phyloP scores from a whole-genome alignment of 179 eudicot species.

The Amaranthus tricolor region DNA sequence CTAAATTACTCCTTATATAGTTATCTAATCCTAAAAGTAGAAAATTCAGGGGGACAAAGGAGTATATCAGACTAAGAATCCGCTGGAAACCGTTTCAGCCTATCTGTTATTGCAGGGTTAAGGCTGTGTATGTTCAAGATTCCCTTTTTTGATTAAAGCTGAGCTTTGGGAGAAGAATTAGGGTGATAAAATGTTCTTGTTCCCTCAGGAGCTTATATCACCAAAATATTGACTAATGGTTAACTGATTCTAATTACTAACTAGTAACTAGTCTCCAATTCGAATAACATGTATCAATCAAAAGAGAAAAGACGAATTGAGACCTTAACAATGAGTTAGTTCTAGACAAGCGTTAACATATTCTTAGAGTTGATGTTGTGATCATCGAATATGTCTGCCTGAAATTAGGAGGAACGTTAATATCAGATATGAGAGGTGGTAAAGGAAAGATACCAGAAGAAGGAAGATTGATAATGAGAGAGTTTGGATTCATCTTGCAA shows the following conservation, averaged over 20 bases:
- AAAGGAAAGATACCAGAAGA: conserved; percentile 21
- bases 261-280: not conserved
- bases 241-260: not conserved
- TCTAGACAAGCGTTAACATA: not conserved
- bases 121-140: no score
- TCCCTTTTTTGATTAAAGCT: no score
- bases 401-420: conserved; percentile 20
- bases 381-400: conserved; percentile 4
- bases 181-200: not conserved
- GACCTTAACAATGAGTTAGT: not conserved
- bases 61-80: no score
- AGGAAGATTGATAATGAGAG: conserved; percentile 15
- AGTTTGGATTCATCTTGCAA: conserved; percentile 31
- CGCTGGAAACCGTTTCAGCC: no score
- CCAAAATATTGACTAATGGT: not conserved
- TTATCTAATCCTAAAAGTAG: no score
- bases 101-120: no score
- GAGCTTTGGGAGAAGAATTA: no score
- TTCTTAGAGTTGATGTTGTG: not conserved
- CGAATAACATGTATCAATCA: not conserved
- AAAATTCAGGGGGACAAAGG: no score
- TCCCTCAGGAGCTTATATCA: no score
- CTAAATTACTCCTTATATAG: no score
- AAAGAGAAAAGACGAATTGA: not conserved
- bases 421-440: conserved; percentile 26